Base-by-base conservation (phyloP, 2,329 filamentous ascomycete species). In the Aspergillus cejpii region DNA sequence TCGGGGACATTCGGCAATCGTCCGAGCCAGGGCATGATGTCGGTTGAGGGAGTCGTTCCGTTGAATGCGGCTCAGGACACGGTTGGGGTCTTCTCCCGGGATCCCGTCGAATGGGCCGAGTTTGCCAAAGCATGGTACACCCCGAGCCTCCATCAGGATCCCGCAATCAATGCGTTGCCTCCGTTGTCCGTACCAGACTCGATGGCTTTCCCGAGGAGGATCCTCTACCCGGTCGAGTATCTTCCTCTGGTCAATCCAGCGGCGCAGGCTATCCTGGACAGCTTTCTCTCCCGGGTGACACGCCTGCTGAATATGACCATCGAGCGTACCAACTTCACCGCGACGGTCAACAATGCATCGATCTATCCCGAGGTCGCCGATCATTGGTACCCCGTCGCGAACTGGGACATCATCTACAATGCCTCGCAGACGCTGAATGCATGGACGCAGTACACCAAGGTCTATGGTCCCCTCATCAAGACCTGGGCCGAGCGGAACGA, bases 1-100 rank as follows among this genome's bases (percentile, higher is more conserved):
- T 63, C 70, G 17, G 74, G 73, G 1, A 47, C 72, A 0, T 75
- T 71, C 27, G 74, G 71, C 0, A 72, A 73, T 47, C 61, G 73
- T 0, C 73, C 73, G 0, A 67, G 66, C 37, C 67, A 70, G 5
- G 67, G 59, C 0, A 56, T 71, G 3, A 67, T 74, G 3, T 52
- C 51, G 0, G 57, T 75, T 0, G 67, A 71, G n/a, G 52, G 65
- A 2, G 70, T 69, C 3, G 62, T 74, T 48, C 68, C 72, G 0
- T 52, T 75, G 1, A 63, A 63, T 0, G 55, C 64, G 0, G 58
- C 60, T 0, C 60, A 70, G 14, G 73, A 76, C 44, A 75, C 72
- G 0, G 55, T 68, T 0, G 72, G 71, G 0, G 65, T 74, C 37
- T 57, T 74, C 11, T 53, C 59, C 2, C 60, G 72, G 17, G 51